phyloP scores from a whole-genome alignment of 2,329 filamentous ascomycete species.

The Neurospora sp. region DNA sequence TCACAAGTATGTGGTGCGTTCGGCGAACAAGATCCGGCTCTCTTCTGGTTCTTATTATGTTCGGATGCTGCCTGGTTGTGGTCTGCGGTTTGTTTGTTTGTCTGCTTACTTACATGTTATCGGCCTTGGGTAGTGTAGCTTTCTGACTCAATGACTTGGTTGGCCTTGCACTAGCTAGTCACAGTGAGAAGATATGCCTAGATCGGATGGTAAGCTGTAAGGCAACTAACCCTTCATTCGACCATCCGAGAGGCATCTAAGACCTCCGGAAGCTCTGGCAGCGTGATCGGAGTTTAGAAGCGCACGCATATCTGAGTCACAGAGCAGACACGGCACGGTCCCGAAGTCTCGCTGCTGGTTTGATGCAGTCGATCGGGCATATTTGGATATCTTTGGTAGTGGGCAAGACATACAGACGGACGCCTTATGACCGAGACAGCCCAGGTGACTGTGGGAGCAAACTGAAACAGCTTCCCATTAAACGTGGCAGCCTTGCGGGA shows the following conservation, averaged over 20 bases:
- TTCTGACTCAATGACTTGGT: not conserved
- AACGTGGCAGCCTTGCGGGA: not conserved
- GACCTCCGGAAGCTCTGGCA: not conserved
- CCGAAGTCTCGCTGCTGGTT: not conserved
- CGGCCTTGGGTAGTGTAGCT: not conserved
- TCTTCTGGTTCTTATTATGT: not conserved
- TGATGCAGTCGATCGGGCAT: not conserved
- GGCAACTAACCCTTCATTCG: not conserved
- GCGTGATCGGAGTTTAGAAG: not conserved
- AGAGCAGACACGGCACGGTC: not conserved
- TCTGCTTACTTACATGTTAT: not conserved
- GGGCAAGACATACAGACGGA: not conserved
- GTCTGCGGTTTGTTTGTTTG: not conserved
- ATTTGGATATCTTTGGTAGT: not conserved
- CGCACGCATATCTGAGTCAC: not conserved
- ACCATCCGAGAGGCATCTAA: not conserved
- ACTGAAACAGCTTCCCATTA: not conserved
- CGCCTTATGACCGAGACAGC: not conserved
- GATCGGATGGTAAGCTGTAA: not conserved
- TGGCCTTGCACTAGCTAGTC: not conserved
- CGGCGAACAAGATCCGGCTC: not conserved
- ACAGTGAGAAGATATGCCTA: not conserved
- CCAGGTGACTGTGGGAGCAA: not conserved
- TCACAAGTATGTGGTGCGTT: not conserved
- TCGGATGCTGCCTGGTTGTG: not conserved